Percentiles rank a stretch among this genome's conserved stretches.
Conservation (phyloP, 139 green algal genomes). For the Chlamydomonas applanata region DNA sequence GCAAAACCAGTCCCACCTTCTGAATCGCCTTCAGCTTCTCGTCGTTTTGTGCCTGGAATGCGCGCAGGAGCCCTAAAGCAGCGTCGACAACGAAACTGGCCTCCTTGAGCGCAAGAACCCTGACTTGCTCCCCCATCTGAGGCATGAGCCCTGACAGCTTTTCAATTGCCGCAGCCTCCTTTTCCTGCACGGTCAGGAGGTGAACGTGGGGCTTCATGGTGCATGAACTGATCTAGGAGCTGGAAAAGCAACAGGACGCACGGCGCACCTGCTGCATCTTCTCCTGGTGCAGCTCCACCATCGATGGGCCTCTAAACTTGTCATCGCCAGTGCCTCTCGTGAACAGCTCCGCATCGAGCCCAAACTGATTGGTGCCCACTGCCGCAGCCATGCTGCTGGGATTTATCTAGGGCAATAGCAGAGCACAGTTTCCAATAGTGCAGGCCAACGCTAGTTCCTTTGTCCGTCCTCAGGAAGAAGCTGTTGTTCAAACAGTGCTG, state of each 20-base stretch:
- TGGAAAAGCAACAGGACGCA: too few relatives aligned
- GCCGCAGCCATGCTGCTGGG: slow-evolving; percentile 4
- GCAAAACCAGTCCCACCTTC: slow-evolving; percentile 26
- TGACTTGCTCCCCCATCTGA: slow-evolving; percentile 58
- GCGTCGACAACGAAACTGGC: slow-evolving; percentile 63
- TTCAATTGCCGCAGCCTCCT: slow-evolving; percentile 66
- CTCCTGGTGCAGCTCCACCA: slow-evolving; percentile 61
- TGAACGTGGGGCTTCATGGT: too few relatives aligned
- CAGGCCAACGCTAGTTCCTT: too few relatives aligned
- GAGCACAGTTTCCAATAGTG: too few relatives aligned
- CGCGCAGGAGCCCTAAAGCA: slow-evolving; percentile 56
- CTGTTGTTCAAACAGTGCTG: too few relatives aligned
- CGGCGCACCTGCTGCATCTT: slow-evolving; percentile 54
- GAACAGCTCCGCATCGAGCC: slow-evolving; percentile 36
- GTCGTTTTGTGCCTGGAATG: slow-evolving; percentile 50
- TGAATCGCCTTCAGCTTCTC: slow-evolving; percentile 40
- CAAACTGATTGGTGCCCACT: slow-evolving; percentile 35
- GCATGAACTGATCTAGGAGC: too few relatives aligned
- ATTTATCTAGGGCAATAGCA: too few relatives aligned
- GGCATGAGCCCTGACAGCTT: slow-evolving; percentile 63
- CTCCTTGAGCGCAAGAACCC: slow-evolving; percentile 60
- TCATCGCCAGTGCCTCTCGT: slow-evolving; percentile 20
- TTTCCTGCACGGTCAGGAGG: slow-evolving; percentile 44
- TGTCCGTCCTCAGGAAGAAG: too few relatives aligned
- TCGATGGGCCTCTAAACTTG: slow-evolving; percentile 25